A percentile compares a stretch with the other conserved stretches of the same genome.
Evolutionary conservation across 768 basidiomycete genomes (phyloP).

Genomic region (Russula compacta): DNA sequence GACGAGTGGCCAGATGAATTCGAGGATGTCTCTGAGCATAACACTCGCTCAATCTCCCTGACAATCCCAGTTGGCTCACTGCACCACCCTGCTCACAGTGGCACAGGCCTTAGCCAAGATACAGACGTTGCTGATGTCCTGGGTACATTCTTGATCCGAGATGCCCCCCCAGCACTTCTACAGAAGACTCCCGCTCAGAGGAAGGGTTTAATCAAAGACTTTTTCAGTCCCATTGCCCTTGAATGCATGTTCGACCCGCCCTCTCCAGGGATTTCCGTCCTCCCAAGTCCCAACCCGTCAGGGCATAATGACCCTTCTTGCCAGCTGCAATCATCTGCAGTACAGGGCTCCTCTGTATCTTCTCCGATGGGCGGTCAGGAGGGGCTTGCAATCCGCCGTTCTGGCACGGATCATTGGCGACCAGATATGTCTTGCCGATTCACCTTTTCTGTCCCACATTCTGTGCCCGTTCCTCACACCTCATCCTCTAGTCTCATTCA

Average conservation of each 20-base stretch:
- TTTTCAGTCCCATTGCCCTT: slow-evolving; percentile 81
- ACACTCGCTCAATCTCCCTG: slow-evolving; percentile 25
- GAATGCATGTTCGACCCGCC: slow-evolving; percentile 95
- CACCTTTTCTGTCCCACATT: slow-evolving; percentile 62
- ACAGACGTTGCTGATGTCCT: slow-evolving; percentile 29
- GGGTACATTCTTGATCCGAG: slow-evolving; percentile 74
- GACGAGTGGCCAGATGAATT: slow-evolving; percentile 84
- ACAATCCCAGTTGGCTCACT: slow-evolving; percentile 46
- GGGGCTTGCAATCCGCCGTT: slow-evolving; percentile 42
- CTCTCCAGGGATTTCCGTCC: slow-evolving; percentile 45
- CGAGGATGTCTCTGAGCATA: slow-evolving; percentile 32
- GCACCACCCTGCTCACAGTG: slow-evolving; percentile 25
- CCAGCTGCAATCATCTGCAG: slow-evolving; percentile 25
- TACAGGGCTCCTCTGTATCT: not conserved
- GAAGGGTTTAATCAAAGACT: slow-evolving; percentile 59
- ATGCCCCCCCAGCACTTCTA: slow-evolving; percentile 47
- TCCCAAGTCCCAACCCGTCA: slow-evolving; percentile 19
- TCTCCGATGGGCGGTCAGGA: slow-evolving; percentile 21
- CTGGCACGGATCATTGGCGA: slow-evolving; percentile 37
- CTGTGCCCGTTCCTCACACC: slow-evolving; percentile 20
- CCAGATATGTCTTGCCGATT: slow-evolving; percentile 51
- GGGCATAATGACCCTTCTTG: slow-evolving; percentile 28
- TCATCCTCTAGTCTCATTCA: slow-evolving; percentile 48
- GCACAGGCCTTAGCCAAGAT: slow-evolving; percentile 17
- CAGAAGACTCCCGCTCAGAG: slow-evolving; percentile 61